Base-by-base conservation (phyloP, 495 filamentous ascomycete species). In the Rusavskia elegans region DNA sequence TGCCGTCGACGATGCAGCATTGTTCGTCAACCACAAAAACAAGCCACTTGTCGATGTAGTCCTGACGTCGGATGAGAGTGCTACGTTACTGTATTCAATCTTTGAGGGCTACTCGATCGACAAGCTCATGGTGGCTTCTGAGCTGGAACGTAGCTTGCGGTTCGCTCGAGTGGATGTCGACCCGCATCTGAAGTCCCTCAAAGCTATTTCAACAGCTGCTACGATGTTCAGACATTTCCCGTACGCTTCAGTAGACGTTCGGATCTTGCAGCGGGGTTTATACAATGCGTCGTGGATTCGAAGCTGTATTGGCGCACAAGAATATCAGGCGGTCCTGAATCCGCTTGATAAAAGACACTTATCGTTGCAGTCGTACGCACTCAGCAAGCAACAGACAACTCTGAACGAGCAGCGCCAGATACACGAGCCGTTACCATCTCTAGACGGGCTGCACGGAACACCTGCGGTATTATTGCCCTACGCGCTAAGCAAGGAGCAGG, bases 221-320 rank as follows among this genome's bases (percentile, higher is more conserved):
- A 48, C 45, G 20, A 49, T 59, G 14, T 61, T 57, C 36, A 41
- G 38, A 20, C 25, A 53, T 23, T 38, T 61, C 14, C 57, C 59
- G 45, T 50, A 51, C 19, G 57, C 59, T 25, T 54, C 54, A 23
- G 48, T 61, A 13, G 52, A 46, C 25, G 49, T 52, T 46, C 25
- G 40, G 11, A 46, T 46, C 2, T 37, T 55, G 35, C 30, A 52
- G 38, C 27, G 20, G 20, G 19, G 21, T 8, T 42, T 57, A 32
- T 48, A 41, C 17, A 9, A 35, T 20, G 41, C 39, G 40, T 20
- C 10, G 16, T 50, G 50, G 56, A 30, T 49, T 1, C 51, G 50
- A 19, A 32, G 17, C 10, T 45, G 41, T 45, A 45, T 21, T 6
- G 20, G 41, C 41, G 3, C 41, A 23, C 41, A 45, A 20, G 11